These are phyloP conservation scores for Colletotrichum graminicola DNA, from an alignment of 2,329 filamentous ascomycete species.

Conservation along the genomic window DNA sequence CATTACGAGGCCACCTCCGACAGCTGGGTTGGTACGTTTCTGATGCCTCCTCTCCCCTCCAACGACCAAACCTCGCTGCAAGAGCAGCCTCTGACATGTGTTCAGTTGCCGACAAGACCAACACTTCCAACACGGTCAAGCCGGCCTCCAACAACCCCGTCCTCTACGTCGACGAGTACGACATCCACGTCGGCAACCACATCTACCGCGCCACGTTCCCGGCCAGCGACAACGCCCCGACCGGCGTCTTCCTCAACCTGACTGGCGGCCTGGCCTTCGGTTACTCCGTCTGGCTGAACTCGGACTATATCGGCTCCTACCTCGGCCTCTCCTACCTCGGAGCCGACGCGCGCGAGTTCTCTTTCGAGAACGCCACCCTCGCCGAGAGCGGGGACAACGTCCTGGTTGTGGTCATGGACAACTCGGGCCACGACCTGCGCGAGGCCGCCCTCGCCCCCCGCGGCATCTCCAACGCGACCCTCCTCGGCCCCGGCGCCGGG, in stretches of 20 bases:
- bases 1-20: conserved; percentile 58
- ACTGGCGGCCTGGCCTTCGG: conserved; percentile 68
- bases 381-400: conserved; percentile 56
- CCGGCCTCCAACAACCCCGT: conserved; percentile 65
- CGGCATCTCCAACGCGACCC: conserved; percentile 65
- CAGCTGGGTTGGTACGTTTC: conserved; percentile 57
- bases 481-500: conserved; percentile 52
- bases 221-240: conserved; percentile 52
- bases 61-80: neutral
- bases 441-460: conserved; percentile 60
- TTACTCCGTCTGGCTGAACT: conserved; percentile 70
- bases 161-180: conserved; percentile 69
- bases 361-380: conserved; percentile 63
- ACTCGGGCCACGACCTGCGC: conserved; percentile 70
- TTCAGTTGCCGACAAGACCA: conserved; percentile 60
- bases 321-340: conserved; percentile 60
- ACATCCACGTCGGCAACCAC: conserved; percentile 65
- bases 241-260: conserved; percentile 62
- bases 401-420: conserved; percentile 69
- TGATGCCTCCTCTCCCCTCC: neutral
- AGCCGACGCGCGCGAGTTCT: conserved; percentile 56
- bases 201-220: conserved; percentile 67
- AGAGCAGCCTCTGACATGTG: conserved; percentile 27
- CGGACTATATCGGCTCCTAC: conserved; percentile 66
- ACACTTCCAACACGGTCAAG: conserved; percentile 60